Evolutionary conservation across 225 moss, liverwort and hornwort species (phyloP), one percentile per base, ranked within the genome.

Genomic region (Sphagnum contortum): DNA sequence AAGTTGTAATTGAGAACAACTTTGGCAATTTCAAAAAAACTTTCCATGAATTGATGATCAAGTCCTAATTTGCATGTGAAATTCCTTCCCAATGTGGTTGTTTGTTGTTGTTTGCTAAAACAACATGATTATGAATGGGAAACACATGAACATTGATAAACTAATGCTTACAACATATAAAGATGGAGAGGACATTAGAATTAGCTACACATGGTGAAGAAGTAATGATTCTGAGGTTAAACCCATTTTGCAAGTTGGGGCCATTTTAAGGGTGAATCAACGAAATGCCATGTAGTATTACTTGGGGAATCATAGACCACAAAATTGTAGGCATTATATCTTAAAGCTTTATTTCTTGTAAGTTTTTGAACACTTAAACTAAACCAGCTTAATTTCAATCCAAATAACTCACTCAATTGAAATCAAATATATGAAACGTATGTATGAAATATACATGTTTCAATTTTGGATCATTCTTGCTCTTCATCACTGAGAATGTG

Each of bases 221-320:
- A 2, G 29, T 29, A 29, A 1, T 29, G 29, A 29, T 29, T 55
- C 2, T 55, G 54, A 55, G 1, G 54, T 55, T 55, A 55, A 55
- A 55, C 54, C 1, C 2, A 11, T 11, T 6, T 55, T 29, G 29
- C 29, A 29, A 29, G 29, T 29, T 0, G 11, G 54, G 54, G 54
- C 1, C 1, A 55, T 55, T 6, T 55, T 11, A 7, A 11, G 54
- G 11, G 54, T 11, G 8, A 55, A 55, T 11, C 54, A 55, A 55
- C 54, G 1, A 7, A 55, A 6, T 55, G 54, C 54, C 7, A 55
- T 55, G 1, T 7, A 2, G 11, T 2, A 55, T 1, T 55, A 55
- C 11, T 55, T 55, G 54, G 54, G 11, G 54, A 55, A 55, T 55
- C 54, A 55, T 55, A 55, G 54, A 55, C 54, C 54, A 55, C 54